These are phyloP conservation scores for Chlorella sp. DNA, from an alignment of 139 green algal genomes.

Conservation along the genomic window DNA sequence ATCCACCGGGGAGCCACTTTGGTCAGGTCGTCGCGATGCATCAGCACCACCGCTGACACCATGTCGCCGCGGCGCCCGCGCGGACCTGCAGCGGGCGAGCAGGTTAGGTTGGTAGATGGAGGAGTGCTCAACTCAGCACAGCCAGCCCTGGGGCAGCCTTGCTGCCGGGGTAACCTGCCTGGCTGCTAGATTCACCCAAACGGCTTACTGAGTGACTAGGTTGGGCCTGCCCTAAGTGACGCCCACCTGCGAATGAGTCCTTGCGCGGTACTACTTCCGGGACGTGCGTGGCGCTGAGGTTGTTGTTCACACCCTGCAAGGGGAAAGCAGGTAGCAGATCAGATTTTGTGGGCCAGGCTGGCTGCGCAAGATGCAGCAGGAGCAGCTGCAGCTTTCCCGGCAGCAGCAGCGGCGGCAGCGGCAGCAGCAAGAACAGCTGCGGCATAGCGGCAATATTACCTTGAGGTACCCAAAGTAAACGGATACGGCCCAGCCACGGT, in stretches of 20 bases:
- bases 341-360: not conserved
- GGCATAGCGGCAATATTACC: not conserved
- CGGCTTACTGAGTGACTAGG: too few relatives aligned
- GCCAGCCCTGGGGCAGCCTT: not conserved
- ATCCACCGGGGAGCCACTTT: constrained; percentile 74
- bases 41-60: constrained; percentile 79
- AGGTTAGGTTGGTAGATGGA: too few relatives aligned
- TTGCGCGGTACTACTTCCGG: not conserved
- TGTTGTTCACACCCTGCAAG: constrained; percentile 35
- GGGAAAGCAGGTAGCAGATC: not conserved
- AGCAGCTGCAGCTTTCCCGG: too few relatives aligned
- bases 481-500: constrained; percentile 11
- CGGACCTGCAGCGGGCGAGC: not conserved
- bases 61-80: constrained; percentile 12
- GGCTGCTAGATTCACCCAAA: too few relatives aligned
- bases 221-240: too few relatives aligned
- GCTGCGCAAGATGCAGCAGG: too few relatives aligned
- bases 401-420: too few relatives aligned
- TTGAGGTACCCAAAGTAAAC: constrained; percentile 7
- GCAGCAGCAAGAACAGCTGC: too few relatives aligned
- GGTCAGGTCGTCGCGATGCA: constrained; percentile 76
- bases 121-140: too few relatives aligned
- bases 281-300: constrained; percentile 27
- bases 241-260: constrained; percentile 5
- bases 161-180: not conserved